Percentiles rank a stretch among this genome's conserved stretches.
These are phyloP conservation scores for Cercospora sesami DNA, from an alignment of 2,329 filamentous ascomycete species.

Conservation along the genomic window DNA sequence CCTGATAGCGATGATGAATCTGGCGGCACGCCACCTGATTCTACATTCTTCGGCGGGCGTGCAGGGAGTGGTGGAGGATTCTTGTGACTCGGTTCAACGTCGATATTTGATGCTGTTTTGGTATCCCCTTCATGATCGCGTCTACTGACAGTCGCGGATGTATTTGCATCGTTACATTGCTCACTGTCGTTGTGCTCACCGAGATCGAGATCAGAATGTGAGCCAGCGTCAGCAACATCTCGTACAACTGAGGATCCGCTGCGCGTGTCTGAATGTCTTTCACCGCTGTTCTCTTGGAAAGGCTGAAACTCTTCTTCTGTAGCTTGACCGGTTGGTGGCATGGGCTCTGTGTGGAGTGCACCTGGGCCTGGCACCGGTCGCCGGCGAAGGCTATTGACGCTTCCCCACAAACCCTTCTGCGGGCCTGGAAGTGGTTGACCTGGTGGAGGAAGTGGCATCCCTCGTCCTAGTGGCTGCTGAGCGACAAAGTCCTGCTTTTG, in stretches of 20 bases:
- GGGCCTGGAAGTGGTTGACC: slow-evolving; percentile 70
- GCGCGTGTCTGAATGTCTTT: neutral
- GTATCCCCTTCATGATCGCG: neutral
- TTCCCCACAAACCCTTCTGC: slow-evolving; percentile 28
- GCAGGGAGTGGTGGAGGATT: slow-evolving; percentile 7
- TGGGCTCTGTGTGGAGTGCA: neutral
- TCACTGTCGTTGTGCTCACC: neutral
- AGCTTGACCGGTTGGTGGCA: neutral
- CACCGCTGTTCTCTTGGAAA: slow-evolving; percentile 28
- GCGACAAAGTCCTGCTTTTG: slow-evolving; percentile 23
- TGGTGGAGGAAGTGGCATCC: slow-evolving; percentile 77
- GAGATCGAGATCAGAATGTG: neutral
- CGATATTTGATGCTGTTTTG: neutral
- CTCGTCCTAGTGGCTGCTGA: slow-evolving; percentile 72
- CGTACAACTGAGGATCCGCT: neutral
- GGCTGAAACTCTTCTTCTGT: slow-evolving; percentile 26
- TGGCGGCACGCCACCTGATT: neutral
- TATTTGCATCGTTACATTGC: neutral
- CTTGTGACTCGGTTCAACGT: neutral
- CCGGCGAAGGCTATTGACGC: slow-evolving; percentile 18
- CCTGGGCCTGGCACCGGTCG: slow-evolving; percentile 21
- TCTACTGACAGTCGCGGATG: neutral
- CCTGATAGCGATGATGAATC: neutral
- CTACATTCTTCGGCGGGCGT: neutral
- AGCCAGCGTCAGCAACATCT: neutral